A percentile compares a stretch with the other conserved stretches of the same genome.
Evolutionary conservation across 257 asterid genomes (phyloP).

Genomic region (Dorcoceras hygrometricum): DNA sequence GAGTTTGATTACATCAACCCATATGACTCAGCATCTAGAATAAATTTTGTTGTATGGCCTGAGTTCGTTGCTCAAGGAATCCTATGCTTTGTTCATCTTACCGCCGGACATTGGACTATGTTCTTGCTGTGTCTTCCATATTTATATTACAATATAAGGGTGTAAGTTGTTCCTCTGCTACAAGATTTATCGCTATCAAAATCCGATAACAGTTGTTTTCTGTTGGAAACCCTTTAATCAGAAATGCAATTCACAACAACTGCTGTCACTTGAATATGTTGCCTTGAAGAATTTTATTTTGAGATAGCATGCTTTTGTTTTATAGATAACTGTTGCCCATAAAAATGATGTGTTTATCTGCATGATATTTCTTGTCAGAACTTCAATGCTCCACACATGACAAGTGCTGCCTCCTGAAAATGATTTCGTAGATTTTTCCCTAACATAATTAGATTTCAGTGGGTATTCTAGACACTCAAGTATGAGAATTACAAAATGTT

Average conservation of each 20-base stretch:
- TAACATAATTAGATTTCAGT: not conserved
- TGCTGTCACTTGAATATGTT: not conserved
- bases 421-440: not conserved
- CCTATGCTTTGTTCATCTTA: conserved; percentile 68
- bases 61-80: conserved; percentile 64
- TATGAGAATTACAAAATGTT: not conserved
- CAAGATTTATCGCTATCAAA: not conserved
- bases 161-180: conserved; percentile 47
- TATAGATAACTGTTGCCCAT: not conserved
- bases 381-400: not conserved
- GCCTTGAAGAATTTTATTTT: conserved; percentile 6
- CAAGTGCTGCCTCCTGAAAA: not conserved
- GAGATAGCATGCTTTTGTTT: conserved; percentile 5
- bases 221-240: conserved; percentile 7
- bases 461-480: not conserved
- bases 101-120: conserved; percentile 84
- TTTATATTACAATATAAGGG: conserved; percentile 49
- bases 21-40: conserved; percentile 76
- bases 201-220: conserved; percentile 2
- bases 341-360: not conserved
- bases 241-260: not conserved
- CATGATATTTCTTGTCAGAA: not conserved
- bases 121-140: conserved; percentile 67
- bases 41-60: conserved; percentile 64
- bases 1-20: conserved; percentile 85